Evolutionary conservation across 2,329 filamentous ascomycete species (phyloP).

Genomic region (Colletotrichum tropicicola): DNA sequence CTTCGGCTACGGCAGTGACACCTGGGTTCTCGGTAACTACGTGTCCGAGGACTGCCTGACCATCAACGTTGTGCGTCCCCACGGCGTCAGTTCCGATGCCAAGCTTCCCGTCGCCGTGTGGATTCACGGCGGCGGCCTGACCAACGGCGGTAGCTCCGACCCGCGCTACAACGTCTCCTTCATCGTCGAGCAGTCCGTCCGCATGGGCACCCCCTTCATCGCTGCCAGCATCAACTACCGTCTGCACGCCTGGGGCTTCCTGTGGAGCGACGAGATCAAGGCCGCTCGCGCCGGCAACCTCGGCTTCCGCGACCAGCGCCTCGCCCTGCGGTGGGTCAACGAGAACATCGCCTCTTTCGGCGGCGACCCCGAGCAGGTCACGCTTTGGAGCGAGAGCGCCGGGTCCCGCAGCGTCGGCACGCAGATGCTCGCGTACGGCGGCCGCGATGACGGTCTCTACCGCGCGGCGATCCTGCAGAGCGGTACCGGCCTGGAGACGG

Average conservation of each 20-base stretch:
- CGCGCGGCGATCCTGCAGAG: constrained; percentile 60
- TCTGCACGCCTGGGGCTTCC: constrained; percentile 60
- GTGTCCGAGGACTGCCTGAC: constrained; percentile 42
- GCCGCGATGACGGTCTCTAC: constrained; percentile 63
- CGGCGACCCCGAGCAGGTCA: constrained; percentile 55
- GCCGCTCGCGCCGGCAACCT: constrained; percentile 57
- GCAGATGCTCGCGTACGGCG: constrained; percentile 61
- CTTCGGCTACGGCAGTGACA: constrained; percentile 57
- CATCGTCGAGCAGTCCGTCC: constrained; percentile 60
- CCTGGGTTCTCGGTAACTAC: constrained; percentile 33
- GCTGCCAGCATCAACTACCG: constrained; percentile 61
- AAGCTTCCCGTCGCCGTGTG: constrained; percentile 66
- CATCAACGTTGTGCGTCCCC: constrained; percentile 39
- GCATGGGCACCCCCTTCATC: constrained; percentile 58
- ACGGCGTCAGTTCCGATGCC: constrained; percentile 38
- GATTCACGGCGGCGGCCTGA: constrained; percentile 58
- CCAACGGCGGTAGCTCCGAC: constrained; percentile 42
- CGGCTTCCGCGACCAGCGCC: constrained; percentile 58
- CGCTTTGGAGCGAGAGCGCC: constrained; percentile 63
- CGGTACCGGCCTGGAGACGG: constrained; percentile 50
- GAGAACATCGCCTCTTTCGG: constrained; percentile 60
- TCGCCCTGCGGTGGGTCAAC: constrained; percentile 59
- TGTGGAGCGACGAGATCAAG: constrained; percentile 53
- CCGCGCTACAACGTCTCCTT: constrained; percentile 69
- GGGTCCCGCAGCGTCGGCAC: constrained; percentile 58